phyloP scores from a whole-genome alignment of 1,139 yeast genomes.

The Taphrina flavorubra region DNA sequence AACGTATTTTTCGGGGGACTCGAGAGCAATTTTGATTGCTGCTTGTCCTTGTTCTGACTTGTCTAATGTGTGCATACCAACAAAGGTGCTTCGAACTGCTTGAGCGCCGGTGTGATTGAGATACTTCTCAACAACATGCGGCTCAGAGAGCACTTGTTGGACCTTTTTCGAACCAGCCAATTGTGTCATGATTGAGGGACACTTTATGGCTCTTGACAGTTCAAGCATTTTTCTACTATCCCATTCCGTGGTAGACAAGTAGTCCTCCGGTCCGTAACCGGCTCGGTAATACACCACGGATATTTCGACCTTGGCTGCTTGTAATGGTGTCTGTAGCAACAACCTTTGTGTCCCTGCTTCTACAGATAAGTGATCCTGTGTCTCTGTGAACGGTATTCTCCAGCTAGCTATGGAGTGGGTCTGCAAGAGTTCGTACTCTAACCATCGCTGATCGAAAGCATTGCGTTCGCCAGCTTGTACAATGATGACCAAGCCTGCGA shows the following conservation, averaged over 20 bases:
- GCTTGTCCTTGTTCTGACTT: conserved; percentile 64
- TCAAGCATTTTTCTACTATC: conserved; percentile 73
- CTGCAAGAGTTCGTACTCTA: conserved; percentile 72
- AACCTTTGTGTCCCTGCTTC: conserved; percentile 55
- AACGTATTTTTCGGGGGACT: conserved; percentile 72
- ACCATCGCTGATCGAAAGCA: conserved; percentile 83
- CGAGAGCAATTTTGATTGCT: conserved; percentile 73
- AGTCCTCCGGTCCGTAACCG: conserved; percentile 84
- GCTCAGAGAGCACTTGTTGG: conserved; percentile 80
- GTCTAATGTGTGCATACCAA: conserved; percentile 84
- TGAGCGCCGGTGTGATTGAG: conserved; percentile 53
- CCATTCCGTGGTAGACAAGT: conserved; percentile 71
- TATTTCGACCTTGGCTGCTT: conserved; percentile 57
- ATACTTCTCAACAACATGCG: conserved; percentile 58
- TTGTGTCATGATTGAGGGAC: conserved; percentile 88
- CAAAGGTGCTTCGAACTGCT: conserved; percentile 68
- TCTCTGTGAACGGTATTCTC: conserved; percentile 70
- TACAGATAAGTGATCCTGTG: conserved; percentile 56
- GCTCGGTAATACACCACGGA: conserved; percentile 89
- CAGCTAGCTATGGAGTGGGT: conserved; percentile 64
- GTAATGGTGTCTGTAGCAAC: conserved; percentile 12
- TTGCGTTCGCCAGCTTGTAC: conserved; percentile 88
- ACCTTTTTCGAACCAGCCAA: conserved; percentile 90
- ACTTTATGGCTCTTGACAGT: conserved; percentile 78
- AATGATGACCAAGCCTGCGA: conserved; percentile 71